A percentile compares a stretch with the other conserved stretches of the same genome.
phyloP scores from a whole-genome alignment of 345 rosid genomes.

The Zanthoxylum bungeanum region DNA sequence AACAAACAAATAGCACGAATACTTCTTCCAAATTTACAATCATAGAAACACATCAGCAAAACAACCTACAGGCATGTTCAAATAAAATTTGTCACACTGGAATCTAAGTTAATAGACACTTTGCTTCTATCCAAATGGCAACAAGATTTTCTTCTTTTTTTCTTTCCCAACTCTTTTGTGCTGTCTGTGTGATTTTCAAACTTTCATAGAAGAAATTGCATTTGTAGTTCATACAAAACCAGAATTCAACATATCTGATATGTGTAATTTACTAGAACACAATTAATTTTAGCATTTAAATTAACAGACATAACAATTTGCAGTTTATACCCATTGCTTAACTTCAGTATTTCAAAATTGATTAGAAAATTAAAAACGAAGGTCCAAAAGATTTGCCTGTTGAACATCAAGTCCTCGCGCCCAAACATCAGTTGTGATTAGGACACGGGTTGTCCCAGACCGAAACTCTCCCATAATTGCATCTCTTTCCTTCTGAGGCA shows the following conservation, averaged over 20 bases:
- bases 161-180: not conserved
- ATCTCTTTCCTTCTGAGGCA: constrained; percentile 99
- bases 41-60: not conserved
- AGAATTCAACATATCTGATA: not conserved
- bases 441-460: constrained; percentile 78
- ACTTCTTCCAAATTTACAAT: not conserved
- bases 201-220: no score
- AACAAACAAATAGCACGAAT: not conserved
- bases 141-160: not conserved
- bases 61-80: not conserved
- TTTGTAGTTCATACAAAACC: not conserved
- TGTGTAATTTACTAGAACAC: not conserved
- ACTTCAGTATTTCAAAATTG: not conserved
- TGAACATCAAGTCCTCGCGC: constrained; percentile 98
- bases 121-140: no score
- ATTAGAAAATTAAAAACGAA: not conserved
- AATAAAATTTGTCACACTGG: not conserved
- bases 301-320: not conserved
- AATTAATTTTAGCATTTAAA: not conserved
- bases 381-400: constrained; percentile 52
- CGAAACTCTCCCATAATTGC: constrained; percentile 85
- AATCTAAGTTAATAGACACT: not conserved
- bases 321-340: not conserved
- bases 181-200: not conserved
- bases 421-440: constrained; percentile 98